Conservation (phyloP, 495 filamentous ascomycete species). For the Elasticomyces elasticus region DNA sequence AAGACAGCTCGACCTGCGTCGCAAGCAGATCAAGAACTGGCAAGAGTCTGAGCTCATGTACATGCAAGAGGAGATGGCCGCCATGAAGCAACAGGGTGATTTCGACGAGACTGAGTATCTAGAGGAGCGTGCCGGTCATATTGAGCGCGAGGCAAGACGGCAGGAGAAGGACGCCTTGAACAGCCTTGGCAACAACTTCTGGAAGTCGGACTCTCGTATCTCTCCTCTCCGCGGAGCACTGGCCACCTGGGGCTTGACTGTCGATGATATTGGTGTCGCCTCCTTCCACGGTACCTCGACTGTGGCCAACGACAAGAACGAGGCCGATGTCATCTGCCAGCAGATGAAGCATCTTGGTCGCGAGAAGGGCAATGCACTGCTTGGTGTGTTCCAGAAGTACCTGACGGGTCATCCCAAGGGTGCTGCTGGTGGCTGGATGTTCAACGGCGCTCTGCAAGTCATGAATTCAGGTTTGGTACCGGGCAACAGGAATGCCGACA, state of each 20-base stretch:
- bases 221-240: conserved; percentile 89
- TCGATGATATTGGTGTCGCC: conserved; percentile 88
- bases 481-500: conserved; percentile 96
- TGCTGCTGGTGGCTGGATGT: conserved; percentile 98
- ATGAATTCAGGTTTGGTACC: conserved; percentile 88
- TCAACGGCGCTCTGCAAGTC: conserved; percentile 94
- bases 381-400: conserved; percentile 99
- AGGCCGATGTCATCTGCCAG: conserved; percentile 94
- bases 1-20: conserved; percentile 84
- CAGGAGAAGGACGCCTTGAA: conserved; percentile 86
- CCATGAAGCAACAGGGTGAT: conserved; percentile 61
- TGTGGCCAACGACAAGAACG: conserved; percentile 98
- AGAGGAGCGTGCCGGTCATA: conserved; percentile 72
- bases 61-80: conserved; percentile 78
- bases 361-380: conserved; percentile 85
- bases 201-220: conserved; percentile 88
- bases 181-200: conserved; percentile 94
- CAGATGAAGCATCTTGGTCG: conserved; percentile 92
- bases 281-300: conserved; percentile 99
- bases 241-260: conserved; percentile 94
- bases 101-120: conserved; percentile 79
- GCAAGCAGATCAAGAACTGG: conserved; percentile 87
- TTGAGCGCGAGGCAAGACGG: conserved; percentile 75
- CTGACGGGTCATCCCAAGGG: conserved; percentile 98
- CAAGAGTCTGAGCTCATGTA: conserved; percentile 90